phyloP scores from a whole-genome alignment of 2,329 filamentous ascomycete genomes.

The Fusarium scirpi region DNA sequence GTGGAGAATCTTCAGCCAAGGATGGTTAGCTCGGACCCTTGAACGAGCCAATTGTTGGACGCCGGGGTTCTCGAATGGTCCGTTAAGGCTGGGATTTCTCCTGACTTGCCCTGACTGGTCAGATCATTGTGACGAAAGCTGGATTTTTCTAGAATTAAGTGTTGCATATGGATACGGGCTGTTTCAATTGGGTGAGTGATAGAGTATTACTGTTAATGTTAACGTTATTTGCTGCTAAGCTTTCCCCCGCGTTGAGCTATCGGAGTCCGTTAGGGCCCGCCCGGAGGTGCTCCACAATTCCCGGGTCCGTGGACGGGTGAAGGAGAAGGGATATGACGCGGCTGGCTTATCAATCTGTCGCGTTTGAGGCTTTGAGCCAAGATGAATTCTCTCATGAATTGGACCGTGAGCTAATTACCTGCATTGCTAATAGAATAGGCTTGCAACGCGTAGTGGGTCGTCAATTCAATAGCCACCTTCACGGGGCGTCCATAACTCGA shows the following conservation, averaged over 20 bases:
- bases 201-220: neutral
- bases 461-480: too few relatives aligned
- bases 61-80: constrained; percentile 1
- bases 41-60: neutral
- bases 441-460: too few relatives aligned
- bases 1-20: neutral
- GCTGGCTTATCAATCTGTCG: neutral
- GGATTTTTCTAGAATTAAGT: neutral
- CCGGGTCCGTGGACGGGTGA: neutral
- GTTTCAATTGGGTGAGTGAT: too few relatives aligned
- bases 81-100: neutral
- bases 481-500: too few relatives aligned
- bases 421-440: too few relatives aligned
- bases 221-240: neutral
- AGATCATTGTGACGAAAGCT: neutral
- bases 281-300: neutral
- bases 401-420: too few relatives aligned
- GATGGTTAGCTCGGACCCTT: neutral
- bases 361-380: neutral
- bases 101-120: neutral
- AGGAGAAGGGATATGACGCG: neutral
- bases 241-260: neutral
- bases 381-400: too few relatives aligned
- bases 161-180: too few relatives aligned
- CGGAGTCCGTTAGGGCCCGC: constrained; percentile 22